Base-by-base conservation (phyloP, 2,329 filamentous ascomycete genomes). In the Calonectria hawksworthii region DNA sequence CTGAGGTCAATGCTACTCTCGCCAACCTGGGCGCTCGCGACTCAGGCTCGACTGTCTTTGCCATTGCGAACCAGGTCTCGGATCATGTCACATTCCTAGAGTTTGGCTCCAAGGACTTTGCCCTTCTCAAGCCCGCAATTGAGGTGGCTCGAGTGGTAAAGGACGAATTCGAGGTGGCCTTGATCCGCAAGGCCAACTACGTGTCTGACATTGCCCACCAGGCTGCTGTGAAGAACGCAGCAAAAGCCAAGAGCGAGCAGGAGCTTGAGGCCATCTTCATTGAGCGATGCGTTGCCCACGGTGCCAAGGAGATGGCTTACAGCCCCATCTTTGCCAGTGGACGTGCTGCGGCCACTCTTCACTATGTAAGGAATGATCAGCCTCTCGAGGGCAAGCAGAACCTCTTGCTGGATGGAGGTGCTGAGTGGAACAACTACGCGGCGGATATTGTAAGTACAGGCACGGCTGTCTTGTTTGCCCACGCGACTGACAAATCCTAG, bases 181-280 rank as follows among this genome's bases (percentile, higher is more conserved):
- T 95, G 82, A 94, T 95, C 75, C 90, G 89, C 79, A 92, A 93
- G 82, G 94, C 94, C 69, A 96, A 95, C 84, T 86, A 89, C 67
- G 89, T 96, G 75, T 94, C 93, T 23, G 89, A 89, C n/a, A 87
- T 89, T 26, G 94, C 92, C 2, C 94, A 96, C 84, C 89, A 87
- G 47, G 90, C 89, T 23, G 90, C 94, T 4, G 85, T 95, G 51
- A 86, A 91, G 79, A 86, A 86, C 41, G 94, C 94, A 41, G 90
- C 89, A 77, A 86, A 88, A 32, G 94, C 93, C 30, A 88, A 88
- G 77, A 96, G 95, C 81, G 96, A 99, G 88, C 90, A 92, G 41
- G 94, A 98, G 83, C 91, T 98, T 38, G 94, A 98, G 83, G 96
- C 93, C 1, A 86, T 93, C 0, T 98, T 98, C 83, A 85, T 98